Conservation (phyloP, 768 basidiomycete genomes). For the Dentipellis fragilis region DNA sequence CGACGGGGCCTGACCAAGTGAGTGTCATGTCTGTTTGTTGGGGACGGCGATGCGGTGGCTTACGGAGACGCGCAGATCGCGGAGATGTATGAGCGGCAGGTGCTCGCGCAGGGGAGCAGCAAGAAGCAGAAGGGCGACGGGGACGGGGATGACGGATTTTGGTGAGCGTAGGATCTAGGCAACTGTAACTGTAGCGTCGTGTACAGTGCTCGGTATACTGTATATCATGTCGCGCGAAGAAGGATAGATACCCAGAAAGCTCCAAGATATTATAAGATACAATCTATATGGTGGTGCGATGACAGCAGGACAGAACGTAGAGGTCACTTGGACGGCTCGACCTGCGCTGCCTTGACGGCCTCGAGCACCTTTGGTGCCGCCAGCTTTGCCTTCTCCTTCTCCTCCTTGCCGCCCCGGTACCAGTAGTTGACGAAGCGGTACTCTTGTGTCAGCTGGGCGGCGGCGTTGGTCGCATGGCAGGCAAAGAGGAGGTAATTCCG, state of each 20-base stretch:
- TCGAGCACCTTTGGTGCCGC: slow-evolving; percentile 33
- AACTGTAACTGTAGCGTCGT: no score
- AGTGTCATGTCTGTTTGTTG: slow-evolving; percentile 8
- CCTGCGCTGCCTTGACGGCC: slow-evolving; percentile 35
- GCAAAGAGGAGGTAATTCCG: slow-evolving; percentile 94
- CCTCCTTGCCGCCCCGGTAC: slow-evolving; percentile 81
- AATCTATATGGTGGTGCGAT: neutral
- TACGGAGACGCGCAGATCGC: slow-evolving; percentile 47
- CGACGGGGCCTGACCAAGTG: slow-evolving; percentile 89
- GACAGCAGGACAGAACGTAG: neutral
- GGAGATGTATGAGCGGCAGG: slow-evolving; percentile 90
- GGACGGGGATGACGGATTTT: slow-evolving; percentile 66
- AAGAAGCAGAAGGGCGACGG: slow-evolving; percentile 59
- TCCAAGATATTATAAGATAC: slow-evolving; percentile 4
- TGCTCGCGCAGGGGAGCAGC: slow-evolving; percentile 63
- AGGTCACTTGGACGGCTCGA: slow-evolving; percentile 6
- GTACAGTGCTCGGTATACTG: no score
- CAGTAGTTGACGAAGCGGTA: slow-evolving; percentile 85
- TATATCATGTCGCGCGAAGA: no score
- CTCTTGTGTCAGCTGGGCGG: slow-evolving; percentile 79
- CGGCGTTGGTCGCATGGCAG: slow-evolving; percentile 86
- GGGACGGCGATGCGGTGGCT: neutral
- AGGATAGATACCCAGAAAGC: no score
- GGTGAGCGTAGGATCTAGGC: slow-evolving; percentile 29
- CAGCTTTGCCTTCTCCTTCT: slow-evolving; percentile 25